Percentiles rank a stretch among this genome's conserved stretches.
Evolutionary conservation across 2,329 filamentous ascomycete genomes (phyloP).

Genomic region (Alternaria angustiovoidea): DNA sequence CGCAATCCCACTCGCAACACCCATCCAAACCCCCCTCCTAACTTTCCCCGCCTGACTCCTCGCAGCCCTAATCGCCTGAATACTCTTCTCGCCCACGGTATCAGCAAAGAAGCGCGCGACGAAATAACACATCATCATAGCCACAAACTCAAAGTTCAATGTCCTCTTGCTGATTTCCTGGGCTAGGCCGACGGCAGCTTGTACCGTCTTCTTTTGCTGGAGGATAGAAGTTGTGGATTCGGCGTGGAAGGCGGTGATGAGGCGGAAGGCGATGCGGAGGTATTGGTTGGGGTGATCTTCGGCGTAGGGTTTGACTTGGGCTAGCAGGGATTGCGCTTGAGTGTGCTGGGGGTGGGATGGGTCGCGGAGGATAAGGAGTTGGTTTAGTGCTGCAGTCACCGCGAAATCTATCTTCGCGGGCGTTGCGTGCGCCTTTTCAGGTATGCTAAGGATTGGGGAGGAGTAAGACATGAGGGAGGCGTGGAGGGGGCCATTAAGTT

Average conservation of each 20-base stretch:
- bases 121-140: constrained; percentile 86
- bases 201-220: constrained; percentile 79
- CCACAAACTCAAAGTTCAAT: constrained; percentile 80
- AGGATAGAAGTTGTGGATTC: constrained; percentile 71
- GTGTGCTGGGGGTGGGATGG: constrained; percentile 55
- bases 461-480: constrained; percentile 73
- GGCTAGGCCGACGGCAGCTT: constrained; percentile 60
- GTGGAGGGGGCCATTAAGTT: constrained; percentile 78
- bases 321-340: constrained; percentile 68
- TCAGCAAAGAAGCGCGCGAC: constrained; percentile 81
- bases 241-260: constrained; percentile 73
- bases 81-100: constrained; percentile 71
- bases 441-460: constrained; percentile 66
- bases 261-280: constrained; percentile 78
- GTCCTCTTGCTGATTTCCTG: constrained; percentile 73
- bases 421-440: constrained; percentile 30
- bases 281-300: constrained; percentile 74
- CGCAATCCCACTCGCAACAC: constrained; percentile 43
- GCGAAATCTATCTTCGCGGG: constrained; percentile 52
- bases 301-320: constrained; percentile 73
- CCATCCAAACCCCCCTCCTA: constrained; percentile 39
- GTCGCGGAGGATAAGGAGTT: constrained; percentile 56
- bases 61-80: constrained; percentile 55
- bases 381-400: constrained; percentile 59
- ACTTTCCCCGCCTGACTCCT: constrained; percentile 34